Evolutionary conservation across 2,329 filamentous ascomycete genomes (phyloP), one percentile per base, ranked within the genome.

Genomic region (Clarireedia hainanense): DNA sequence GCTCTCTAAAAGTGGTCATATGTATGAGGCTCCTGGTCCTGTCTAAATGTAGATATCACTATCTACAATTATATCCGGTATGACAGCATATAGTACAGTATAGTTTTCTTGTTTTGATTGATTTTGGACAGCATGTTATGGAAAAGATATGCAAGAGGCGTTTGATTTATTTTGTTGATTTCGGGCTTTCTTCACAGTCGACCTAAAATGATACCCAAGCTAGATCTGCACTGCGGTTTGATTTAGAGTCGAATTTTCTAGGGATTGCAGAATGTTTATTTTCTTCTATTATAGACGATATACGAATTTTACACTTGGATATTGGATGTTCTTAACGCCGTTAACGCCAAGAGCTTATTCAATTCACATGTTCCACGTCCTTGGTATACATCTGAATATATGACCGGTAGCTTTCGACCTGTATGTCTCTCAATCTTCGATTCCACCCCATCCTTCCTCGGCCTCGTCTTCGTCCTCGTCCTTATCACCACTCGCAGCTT

Each of bases 1-100:
- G n/a, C 75, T 97, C 60, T 89, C 89, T 50, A 89, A 86, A 72
- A 81, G 76, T 27, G 88, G 80, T 2, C 76, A 84, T 58, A 72
- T 79, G 55, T 96, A 90, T 69, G 90, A 95, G 65, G 76, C 78
- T 0, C 72, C 73, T 2, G 82, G 83, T 0, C 62, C 63, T 15
- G 27, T 59, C 17, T 60, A 43, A 61, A 50, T 34, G 30, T 12
- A 14, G 52, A 20, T 57, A 47, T 23, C 3, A 50, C 43, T 27
- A 15, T 55, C 57, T 43, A 43, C 5, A 43, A 10, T 10, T 15
- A 23, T 43, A 27, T 27, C 30, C 10, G 9, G 9, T 34, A 34
- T 12, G 30, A 34, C 15, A 46, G 24, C 12, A 5, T 46, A 23
- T 23, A 46, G n/a, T 46, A 23, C 12, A 46, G n/a, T 46, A 23